Evolutionary conservation across 805 yeast genomes (phyloP), one percentile per base, ranked within the genome.

Genomic region (Priceomyces haplophilus): DNA sequence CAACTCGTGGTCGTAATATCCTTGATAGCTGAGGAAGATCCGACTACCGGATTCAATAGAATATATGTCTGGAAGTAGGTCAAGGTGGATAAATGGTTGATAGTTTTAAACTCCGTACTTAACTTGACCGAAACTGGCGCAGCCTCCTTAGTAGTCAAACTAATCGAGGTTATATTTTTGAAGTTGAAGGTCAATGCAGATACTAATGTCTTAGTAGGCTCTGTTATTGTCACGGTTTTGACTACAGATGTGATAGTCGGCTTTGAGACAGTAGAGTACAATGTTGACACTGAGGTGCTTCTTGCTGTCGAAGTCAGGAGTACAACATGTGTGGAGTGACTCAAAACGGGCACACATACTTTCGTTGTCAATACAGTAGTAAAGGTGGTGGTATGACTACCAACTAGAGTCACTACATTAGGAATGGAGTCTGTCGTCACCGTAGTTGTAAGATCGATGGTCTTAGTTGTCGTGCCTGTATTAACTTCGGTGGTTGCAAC

Each of bases 1-100:
- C 44, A 44, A 30, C 41, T 40, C 23, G 41, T 39, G 19, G 47
- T 40, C n/a, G 41, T 40, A 29, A 44, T 35, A 15, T 37, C 40
- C 5, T 37, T 37, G 20, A 34, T 40, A 7, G 41, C 33, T 15
- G 42, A 40, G 11, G 23, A 21, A 7, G 36, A 36, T 11, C 32
- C 20, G 27, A 40, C 44, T 7, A 40, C 30, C 19, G 18, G 40
- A 18, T 34, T 25, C 21, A 37, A 32, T 13, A 43, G 29, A 16
- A 37, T 33, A 25, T 27, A 44, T 12, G 20, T 23, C 18, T 34
- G 30, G 11, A 29, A 30, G 11, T 6, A 24, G 23, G 20, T 33
- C 11, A 31, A 39, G 27, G 37, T 17, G 10, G 33, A 32, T 16
- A 23, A 16, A 19, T 21, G 4, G 16, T 16, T 13, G 23, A 12